Conservation (phyloP, 2,329 filamentous ascomycete species). For the Fusarium nurragi region DNA sequence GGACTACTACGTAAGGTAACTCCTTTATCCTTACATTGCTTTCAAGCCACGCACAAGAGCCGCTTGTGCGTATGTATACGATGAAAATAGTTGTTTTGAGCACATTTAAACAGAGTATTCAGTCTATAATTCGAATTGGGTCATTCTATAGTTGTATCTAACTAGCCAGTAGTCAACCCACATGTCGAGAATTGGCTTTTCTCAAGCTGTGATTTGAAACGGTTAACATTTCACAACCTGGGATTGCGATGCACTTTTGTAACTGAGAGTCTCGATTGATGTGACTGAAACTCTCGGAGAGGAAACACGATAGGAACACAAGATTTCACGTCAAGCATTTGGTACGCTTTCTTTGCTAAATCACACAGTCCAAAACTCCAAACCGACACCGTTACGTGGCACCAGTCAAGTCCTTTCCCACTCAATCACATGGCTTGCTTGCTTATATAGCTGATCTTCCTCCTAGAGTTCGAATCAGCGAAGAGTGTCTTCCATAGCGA, state of each 20-base stretch:
- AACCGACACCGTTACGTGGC: conserved; percentile 19
- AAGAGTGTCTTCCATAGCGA: neutral
- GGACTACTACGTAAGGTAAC: neutral
- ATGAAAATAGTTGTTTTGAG: neutral
- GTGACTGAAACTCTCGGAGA: neutral
- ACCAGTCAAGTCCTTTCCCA: neutral
- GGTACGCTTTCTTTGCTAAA: neutral
- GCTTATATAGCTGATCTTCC: neutral
- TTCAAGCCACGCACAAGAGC: conserved; percentile 9
- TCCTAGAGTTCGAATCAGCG: neutral
- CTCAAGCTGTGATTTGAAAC: too few species aligned
- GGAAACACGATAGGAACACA: neutral
- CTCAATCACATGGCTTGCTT: neutral
- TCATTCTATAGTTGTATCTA: too few species aligned
- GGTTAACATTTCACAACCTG: too few species aligned
- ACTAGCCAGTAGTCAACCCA: too few species aligned
- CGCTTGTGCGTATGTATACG: neutral
- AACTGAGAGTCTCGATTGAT: too few species aligned
- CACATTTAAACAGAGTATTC: too few species aligned
- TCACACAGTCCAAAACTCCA: neutral
- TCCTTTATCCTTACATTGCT: neutral
- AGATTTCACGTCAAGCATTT: neutral
- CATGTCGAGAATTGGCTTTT: too few species aligned
- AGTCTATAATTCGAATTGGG: too few species aligned
- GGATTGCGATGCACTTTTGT: too few species aligned